Conservation (phyloP, 768 basidiomycete species). For the Artomyces pyxidatus region DNA sequence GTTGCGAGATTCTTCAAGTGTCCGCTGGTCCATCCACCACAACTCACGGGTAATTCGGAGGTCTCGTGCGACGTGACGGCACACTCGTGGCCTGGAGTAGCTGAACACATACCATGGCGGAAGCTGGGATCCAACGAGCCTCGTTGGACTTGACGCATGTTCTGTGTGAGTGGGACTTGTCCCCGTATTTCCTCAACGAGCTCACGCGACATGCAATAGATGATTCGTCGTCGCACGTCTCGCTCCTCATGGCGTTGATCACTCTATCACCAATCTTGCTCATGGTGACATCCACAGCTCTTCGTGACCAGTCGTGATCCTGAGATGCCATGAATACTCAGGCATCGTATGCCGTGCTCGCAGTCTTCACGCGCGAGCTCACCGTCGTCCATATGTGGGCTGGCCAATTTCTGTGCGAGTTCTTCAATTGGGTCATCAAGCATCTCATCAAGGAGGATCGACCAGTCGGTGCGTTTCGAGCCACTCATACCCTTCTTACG, state of each 20-base stretch:
- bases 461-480: conserved; percentile 44
- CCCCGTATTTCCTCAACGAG: background rate
- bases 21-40: no score
- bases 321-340: conserved; percentile 20
- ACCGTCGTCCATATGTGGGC: conserved; percentile 79
- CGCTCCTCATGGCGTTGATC: conserved; percentile 23
- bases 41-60: no score
- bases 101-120: no score
- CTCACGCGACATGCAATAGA: conserved; percentile 16
- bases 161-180: conserved; percentile 16
- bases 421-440: conserved; percentile 62
- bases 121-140: conserved; percentile 10
- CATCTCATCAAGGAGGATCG: conserved; percentile 58
- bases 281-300: conserved; percentile 20
- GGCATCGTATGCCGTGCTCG: conserved; percentile 74
- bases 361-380: conserved; percentile 70
- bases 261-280: conserved; percentile 27
- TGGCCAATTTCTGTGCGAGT: conserved; percentile 69
- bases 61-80: no score
- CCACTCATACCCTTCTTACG: background rate
- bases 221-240: conserved; percentile 21
- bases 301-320: background rate
- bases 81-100: no score
- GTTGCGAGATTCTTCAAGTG: no score
- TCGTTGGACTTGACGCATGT: conserved; percentile 23